phyloP scores from a whole-genome alignment of 2,329 filamentous ascomycete genomes.

The Gnomoniopsis sp. region DNA sequence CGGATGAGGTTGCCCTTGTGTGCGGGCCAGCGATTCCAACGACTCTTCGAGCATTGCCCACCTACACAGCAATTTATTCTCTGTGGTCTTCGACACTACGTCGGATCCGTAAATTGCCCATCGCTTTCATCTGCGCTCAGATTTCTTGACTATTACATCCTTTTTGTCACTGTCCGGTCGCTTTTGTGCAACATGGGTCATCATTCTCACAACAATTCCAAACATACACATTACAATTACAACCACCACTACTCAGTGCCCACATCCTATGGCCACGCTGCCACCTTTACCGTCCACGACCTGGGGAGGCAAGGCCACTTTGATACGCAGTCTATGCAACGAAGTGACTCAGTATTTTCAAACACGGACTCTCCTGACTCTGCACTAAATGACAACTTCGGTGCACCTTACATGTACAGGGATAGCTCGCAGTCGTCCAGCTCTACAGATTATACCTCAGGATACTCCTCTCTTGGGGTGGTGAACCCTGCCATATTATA shows the following conservation, averaged over 20 bases:
- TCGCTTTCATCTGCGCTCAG: background rate
- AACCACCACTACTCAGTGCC: background rate
- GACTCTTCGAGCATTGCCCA: background rate
- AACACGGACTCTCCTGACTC: background rate
- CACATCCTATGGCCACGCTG: conserved; percentile 1
- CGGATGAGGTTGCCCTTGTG: background rate
- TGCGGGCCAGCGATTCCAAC: background rate
- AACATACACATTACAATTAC: background rate
- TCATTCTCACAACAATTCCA: conserved; percentile 3
- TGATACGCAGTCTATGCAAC: conserved; percentile 5
- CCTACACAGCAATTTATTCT: background rate
- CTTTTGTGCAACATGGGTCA: conserved; percentile 7
- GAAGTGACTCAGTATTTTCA: conserved; percentile 6
- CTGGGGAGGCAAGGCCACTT: background rate
- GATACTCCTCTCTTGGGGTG: background rate
- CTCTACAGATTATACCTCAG: background rate
- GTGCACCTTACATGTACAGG: background rate
- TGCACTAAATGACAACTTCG: background rate
- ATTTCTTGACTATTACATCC: background rate
- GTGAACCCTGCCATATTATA: background rate
- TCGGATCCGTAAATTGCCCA: background rate
- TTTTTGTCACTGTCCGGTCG: background rate
- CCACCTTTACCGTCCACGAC: conserved; percentile 6
- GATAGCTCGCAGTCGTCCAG: background rate
- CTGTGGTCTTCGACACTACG: background rate